Evolutionary conservation across 306 rosid genomes (phyloP).

Genomic region (Inga laurina): DNA sequence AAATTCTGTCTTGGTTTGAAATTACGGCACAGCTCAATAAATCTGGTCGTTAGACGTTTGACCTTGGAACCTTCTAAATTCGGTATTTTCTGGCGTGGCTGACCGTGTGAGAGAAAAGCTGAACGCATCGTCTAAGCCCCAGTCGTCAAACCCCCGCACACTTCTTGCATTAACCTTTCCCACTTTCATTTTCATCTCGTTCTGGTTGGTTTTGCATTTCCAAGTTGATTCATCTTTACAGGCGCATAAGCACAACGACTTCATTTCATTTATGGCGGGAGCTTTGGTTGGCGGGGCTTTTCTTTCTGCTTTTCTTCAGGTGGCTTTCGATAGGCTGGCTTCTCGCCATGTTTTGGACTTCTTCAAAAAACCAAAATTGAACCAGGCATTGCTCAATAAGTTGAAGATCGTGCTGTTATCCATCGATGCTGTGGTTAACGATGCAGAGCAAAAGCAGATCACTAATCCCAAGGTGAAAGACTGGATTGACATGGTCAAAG

Average conservation of each 20-base stretch:
- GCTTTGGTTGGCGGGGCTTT: conserved; percentile 31
- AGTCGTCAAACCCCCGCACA: background rate
- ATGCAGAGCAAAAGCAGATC: conserved; percentile 35
- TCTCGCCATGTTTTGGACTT: background rate
- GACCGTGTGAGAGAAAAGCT: too few relatives aligned
- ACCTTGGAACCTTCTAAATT: too few relatives aligned
- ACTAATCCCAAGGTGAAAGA: background rate
- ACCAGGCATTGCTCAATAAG: conserved; percentile 6
- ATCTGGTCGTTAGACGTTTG: background rate
- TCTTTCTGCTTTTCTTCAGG: conserved; percentile 33
- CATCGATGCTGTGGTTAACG: conserved; percentile 1
- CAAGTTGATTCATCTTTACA: background rate
- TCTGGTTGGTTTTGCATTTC: background rate
- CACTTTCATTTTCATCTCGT: background rate
- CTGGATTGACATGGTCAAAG: conserved; percentile 27
- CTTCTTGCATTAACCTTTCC: background rate
- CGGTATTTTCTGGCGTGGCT: background rate
- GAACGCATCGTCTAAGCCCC: background rate
- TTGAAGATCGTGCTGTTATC: background rate
- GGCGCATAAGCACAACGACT: background rate
- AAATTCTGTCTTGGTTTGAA: too few relatives aligned
- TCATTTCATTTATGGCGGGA: conserved; percentile 10
- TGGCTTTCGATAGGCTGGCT: conserved; percentile 24
- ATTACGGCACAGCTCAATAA: too few relatives aligned
- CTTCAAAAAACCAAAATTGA: background rate